These are phyloP conservation scores for Yamadazyma olivae DNA, from an alignment of 805 yeast species.

Conservation along the genomic window DNA sequence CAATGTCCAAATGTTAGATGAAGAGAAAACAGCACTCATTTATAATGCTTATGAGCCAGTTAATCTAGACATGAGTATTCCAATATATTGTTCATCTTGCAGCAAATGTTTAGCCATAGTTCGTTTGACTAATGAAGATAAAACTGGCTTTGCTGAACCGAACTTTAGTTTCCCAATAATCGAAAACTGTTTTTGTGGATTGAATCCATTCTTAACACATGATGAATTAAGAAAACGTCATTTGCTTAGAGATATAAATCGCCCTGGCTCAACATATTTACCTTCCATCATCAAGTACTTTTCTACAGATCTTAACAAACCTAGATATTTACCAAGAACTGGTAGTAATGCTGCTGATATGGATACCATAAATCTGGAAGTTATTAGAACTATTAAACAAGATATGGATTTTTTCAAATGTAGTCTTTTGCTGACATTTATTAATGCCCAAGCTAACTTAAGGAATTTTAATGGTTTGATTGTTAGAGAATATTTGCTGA, in stretches of 20 bases:
- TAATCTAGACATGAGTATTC: background rate
- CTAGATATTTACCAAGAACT: background rate
- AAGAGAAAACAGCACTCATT: background rate
- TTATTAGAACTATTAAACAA: too few species aligned
- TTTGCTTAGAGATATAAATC: slow-evolving; percentile 9
- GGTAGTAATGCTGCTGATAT: too few species aligned
- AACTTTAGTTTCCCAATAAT: background rate
- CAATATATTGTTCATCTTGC: background rate
- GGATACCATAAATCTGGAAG: too few species aligned
- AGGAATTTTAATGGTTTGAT: background rate
- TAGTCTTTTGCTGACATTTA: too few species aligned
- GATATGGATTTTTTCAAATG: too few species aligned
- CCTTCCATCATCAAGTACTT: slow-evolving; percentile 2
- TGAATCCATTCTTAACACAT: background rate
- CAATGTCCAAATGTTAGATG: background rate
- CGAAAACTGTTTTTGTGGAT: background rate
- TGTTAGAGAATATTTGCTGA: background rate
- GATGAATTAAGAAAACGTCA: slow-evolving; percentile 17
- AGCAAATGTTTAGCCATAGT: background rate
- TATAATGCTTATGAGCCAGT: too few species aligned
- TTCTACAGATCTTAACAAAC: slow-evolving; percentile 1
- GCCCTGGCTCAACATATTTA: background rate
- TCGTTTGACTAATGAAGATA: too few species aligned
- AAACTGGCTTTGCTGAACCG: background rate
- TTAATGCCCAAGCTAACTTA: too few species aligned